phyloP scores from a whole-genome alignment of 1,284 basidiomycete genomes.

The Ustilago trichophora region DNA sequence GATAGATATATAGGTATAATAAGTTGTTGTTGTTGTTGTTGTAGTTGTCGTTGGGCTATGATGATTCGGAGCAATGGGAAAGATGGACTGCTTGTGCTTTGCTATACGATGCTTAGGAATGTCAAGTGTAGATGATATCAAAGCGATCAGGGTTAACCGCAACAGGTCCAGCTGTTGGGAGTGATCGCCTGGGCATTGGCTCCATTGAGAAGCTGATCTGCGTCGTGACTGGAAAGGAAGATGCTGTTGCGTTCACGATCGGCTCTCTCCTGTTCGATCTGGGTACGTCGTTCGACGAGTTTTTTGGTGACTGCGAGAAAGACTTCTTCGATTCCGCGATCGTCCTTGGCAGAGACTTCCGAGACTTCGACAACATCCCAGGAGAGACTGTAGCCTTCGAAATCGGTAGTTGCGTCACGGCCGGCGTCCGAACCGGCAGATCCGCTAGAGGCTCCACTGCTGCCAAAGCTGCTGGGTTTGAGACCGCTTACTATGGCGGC shows the following conservation, averaged over 20 bases:
- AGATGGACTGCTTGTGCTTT: no score
- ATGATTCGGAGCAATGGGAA: no score
- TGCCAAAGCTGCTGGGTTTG: conserved; percentile 28
- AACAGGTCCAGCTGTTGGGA: conserved; percentile 38
- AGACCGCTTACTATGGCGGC: no score
- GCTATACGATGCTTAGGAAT: no score
- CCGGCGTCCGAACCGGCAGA: conserved; percentile 23
- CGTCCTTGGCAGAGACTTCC: conserved; percentile 57
- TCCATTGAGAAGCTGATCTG: background rate
- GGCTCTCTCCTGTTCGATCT: conserved; percentile 39
- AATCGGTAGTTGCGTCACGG: conserved; percentile 2
- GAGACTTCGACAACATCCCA: conserved; percentile 49
- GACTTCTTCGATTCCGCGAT: conserved; percentile 45
- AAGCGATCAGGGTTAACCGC: conserved; percentile 16
- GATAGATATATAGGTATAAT: no score
- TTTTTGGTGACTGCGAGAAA: conserved; percentile 52
- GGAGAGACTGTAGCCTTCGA: conserved; percentile 12
- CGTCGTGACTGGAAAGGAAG: conserved; percentile 16
- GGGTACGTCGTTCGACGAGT: conserved; percentile 41
- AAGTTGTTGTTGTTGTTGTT: no score
- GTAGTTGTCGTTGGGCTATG: no score
- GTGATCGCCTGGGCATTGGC: background rate
- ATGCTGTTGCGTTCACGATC: conserved; percentile 37
- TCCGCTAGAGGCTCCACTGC: conserved; percentile 19
- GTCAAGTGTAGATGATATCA: no score